Percentiles rank a stretch among this genome's conserved stretches.
phyloP scores from a whole-genome alignment of 768 basidiomycete genomes.

The Rhodotorula kratochvilovae region DNA sequence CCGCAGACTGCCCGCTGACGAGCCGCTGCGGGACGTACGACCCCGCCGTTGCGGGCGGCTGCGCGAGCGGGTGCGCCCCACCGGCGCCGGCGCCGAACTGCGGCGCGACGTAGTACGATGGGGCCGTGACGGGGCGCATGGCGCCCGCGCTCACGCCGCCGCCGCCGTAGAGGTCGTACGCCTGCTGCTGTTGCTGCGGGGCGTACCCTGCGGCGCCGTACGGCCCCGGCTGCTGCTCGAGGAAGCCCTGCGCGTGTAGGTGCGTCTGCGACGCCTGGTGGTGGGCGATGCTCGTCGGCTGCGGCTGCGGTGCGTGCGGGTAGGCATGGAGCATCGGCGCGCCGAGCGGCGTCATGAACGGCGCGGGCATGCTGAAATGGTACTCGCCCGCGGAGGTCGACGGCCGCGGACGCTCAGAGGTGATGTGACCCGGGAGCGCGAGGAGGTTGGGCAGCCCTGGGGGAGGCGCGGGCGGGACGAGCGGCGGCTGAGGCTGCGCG shows the following conservation, averaged over 20 bases:
- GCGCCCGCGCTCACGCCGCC: neutral
- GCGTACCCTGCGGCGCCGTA: neutral
- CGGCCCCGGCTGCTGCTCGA: too few species aligned
- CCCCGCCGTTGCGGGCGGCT: neutral
- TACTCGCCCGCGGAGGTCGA: constrained; percentile 38
- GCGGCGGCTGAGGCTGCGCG: neutral
- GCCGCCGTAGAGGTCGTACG: neutral
- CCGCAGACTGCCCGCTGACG: neutral
- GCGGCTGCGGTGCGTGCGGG: neutral
- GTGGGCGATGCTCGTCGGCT: neutral
- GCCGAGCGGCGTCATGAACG: constrained; percentile 12
- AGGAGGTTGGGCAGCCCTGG: neutral
- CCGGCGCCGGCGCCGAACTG: constrained; percentile 8
- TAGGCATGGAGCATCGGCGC: neutral
- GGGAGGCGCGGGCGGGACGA: neutral
- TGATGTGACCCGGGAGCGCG: neutral
- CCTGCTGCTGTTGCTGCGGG: neutral
- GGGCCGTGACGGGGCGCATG: constrained; percentile 25
- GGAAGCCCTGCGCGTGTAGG: neutral
- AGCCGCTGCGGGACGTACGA: neutral
- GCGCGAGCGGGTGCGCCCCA: neutral
- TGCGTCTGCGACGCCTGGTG: neutral
- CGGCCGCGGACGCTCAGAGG: constrained; percentile 22
- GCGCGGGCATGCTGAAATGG: constrained; percentile 22
- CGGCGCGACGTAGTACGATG: constrained; percentile 23